Base-by-base conservation (phyloP, 2,329 filamentous ascomycete species). In the Ascochyta lentis region DNA sequence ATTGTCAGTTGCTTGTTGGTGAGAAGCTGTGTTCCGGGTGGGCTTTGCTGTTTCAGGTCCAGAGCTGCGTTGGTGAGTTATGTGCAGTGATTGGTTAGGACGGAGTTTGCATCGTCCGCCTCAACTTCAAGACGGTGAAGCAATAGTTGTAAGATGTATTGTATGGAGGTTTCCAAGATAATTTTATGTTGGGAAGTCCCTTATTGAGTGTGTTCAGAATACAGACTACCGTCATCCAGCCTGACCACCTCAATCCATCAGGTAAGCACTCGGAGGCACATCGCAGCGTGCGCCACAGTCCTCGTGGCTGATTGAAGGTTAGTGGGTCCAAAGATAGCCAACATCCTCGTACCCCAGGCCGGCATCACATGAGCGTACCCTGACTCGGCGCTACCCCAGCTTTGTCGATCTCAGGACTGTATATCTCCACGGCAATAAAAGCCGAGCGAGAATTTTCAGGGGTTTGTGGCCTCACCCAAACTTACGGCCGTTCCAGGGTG, bases 341-440 rank as follows among this genome's bases (percentile, higher is more conserved):
- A 27, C 34, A 45, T 10, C 19, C 26, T 37, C 22, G 34, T 31
- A 29, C 41, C 23, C 23, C 31, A 35, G 42, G 15, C 10, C 22
- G n/a, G 2, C 39, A 38, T 49, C 45, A 49, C 51, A 35, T 49
- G 51, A 40, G n/a, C 23, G 27, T 41, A 10, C 15, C 33, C 27
- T 49, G 51, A 49, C 51, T 49, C 40, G 44, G n/a, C 40, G 40
- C 22, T 40, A 44, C 34, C 44, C 34, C 39, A 54, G 51, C 39
- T 44, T 49, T 49, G 44, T 43, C 19, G 38, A 54, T 48, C 50
- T 31, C 4, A 8, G n/a, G 3, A 15, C 9, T 31, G 24, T 44
- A 15, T 24, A 38, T 54, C 38, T 43, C 31, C 33, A 44, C 39
- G 19, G 31, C 8, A 26, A 19, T 10, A 27, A 15, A 23, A 24